These are phyloP conservation scores for Leishmania aethiopica DNA, from an alignment of 208 protist genomes.

Conservation along the genomic window DNA sequence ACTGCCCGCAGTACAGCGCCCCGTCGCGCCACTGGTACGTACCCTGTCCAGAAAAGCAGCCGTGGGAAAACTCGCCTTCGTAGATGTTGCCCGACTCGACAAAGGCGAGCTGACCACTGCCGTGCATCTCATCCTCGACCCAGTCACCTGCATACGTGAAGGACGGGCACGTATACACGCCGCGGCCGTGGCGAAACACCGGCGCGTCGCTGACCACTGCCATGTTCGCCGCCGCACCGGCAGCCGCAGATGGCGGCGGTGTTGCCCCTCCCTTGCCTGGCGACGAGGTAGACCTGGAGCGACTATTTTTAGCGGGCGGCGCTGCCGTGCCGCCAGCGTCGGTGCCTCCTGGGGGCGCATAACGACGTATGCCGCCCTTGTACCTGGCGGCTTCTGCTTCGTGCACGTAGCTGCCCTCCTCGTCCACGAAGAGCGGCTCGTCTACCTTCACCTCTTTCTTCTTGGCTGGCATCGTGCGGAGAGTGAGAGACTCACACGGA, in stretches of 20 bases:
- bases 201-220: slow-evolving; percentile 1
- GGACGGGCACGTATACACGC: slow-evolving; percentile 68
- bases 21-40: slow-evolving; percentile 75
- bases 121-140: slow-evolving; percentile 87
- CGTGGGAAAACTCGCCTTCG: slow-evolving; percentile 59
- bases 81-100: slow-evolving; percentile 56
- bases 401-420: slow-evolving; percentile 72
- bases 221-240: not conserved
- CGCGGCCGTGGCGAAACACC: slow-evolving; percentile 70
- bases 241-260: not conserved
- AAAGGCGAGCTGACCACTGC: slow-evolving; percentile 65
- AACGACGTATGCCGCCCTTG: slow-evolving; percentile 65
- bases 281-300: slow-evolving; percentile 4
- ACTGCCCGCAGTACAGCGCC: slow-evolving; percentile 72
- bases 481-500: not conserved
- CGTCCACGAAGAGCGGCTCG: slow-evolving; percentile 77
- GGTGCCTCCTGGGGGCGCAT: slow-evolving; percentile 4
- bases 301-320: not conserved
- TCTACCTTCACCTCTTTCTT: slow-evolving; percentile 80
- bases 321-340: not conserved
- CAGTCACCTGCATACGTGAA: slow-evolving; percentile 85
- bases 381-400: slow-evolving; percentile 66
- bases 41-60: slow-evolving; percentile 76
- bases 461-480: slow-evolving; percentile 61
- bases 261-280: slow-evolving; percentile 6